These are phyloP conservation scores for Dendrocalamus latiflorus DNA, from an alignment of 202 grass and related monocot species.

Conservation along the genomic window DNA sequence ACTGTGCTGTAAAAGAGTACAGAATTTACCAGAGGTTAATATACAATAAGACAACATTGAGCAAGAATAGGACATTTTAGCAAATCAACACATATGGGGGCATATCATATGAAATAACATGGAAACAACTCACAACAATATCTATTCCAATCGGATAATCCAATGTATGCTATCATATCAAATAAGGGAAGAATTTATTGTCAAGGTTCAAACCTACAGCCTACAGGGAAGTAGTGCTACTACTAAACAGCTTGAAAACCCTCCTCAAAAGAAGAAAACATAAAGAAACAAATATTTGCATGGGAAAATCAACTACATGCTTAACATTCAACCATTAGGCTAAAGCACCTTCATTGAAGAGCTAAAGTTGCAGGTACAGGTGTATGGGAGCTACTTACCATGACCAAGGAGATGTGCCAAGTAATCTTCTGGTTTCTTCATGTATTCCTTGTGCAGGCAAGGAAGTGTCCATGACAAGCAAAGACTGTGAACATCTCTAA, in stretches of 20 bases:
- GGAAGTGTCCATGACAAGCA: slow-evolving; percentile 87
- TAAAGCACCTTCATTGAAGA: not conserved
- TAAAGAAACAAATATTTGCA: not conserved
- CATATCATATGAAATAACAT: not conserved
- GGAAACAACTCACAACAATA: not conserved
- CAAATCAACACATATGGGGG: not conserved
- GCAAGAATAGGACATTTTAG: not conserved
- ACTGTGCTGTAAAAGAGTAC: not conserved
- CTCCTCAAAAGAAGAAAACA: not conserved
- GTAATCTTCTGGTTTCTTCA: slow-evolving; percentile 94
- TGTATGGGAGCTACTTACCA: slow-evolving; percentile 51
- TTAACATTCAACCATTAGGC: slow-evolving; percentile 13
- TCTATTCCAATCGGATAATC: not conserved
- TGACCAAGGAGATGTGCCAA: slow-evolving; percentile 80
- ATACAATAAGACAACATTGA: not conserved
- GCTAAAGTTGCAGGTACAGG: slow-evolving; percentile 1
- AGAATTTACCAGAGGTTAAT: not conserved
- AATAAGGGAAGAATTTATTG: slow-evolving; percentile 8
- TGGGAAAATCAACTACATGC: not conserved
- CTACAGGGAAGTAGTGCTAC: not conserved
- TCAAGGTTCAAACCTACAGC: not conserved
- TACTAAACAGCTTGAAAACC: not conserved
- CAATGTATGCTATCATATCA: not conserved
- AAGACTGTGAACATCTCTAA: slow-evolving; percentile 79
- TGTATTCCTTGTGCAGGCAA: slow-evolving; percentile 89